Conservation (phyloP, 176 grass and related monocot genomes). For the Luzula sylvatica region DNA sequence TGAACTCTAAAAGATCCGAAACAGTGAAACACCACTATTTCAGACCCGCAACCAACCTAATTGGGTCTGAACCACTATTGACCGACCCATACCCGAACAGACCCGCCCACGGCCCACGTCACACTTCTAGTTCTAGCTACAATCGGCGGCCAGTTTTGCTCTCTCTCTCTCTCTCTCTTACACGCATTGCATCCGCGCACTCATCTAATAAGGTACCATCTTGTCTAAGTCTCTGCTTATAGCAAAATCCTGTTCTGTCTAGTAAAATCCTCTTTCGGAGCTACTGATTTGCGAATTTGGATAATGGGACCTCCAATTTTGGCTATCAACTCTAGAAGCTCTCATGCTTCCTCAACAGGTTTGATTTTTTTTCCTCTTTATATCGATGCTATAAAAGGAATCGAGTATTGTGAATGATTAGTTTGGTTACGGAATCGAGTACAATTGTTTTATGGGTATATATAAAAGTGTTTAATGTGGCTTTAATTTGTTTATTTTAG, state of each 20-base stretch:
- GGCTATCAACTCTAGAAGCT: slow-evolving; percentile 13
- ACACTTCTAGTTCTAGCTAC: too few species aligned
- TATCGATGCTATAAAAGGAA: neutral
- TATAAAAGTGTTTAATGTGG: neutral
- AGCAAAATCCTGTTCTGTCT: neutral
- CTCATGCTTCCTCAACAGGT: slow-evolving; percentile 11
- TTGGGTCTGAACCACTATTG: too few species aligned
- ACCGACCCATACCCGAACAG: too few species aligned
- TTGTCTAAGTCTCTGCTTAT: too few species aligned
- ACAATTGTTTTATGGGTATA: neutral
- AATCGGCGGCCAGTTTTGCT: neutral
- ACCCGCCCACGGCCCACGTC: too few species aligned
- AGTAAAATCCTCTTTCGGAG: neutral
- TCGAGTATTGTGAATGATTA: neutral
- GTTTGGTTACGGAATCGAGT: neutral
- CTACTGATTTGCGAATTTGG: neutral
- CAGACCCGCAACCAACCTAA: too few species aligned
- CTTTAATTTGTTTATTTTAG: slow-evolving; percentile 1
- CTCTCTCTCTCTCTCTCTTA: neutral
- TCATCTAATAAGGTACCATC: neutral
- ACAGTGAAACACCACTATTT: too few species aligned
- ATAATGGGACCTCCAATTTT: slow-evolving; percentile 20
- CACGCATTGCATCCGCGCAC: neutral
- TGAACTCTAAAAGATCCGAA: too few species aligned
- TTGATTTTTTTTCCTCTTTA: neutral